Evolutionary conservation across 1,284 basidiomycete genomes (phyloP).

Genomic region (Ceratobasidium sp.): DNA sequence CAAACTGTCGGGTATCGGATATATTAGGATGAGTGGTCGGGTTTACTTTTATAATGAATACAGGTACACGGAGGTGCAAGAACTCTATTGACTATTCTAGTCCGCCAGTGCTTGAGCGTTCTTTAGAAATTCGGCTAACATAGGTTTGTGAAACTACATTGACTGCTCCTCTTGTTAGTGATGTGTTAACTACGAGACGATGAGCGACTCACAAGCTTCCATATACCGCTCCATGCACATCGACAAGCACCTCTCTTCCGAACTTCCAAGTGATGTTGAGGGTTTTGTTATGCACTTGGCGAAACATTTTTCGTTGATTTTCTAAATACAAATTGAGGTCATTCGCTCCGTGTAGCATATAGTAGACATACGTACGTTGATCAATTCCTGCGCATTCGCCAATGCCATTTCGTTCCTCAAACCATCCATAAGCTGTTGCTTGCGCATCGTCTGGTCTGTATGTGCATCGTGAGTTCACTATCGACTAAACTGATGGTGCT

Average conservation of each 20-base stretch:
- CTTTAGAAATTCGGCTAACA: constrained; percentile 34
- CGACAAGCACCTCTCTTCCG: constrained; percentile 83
- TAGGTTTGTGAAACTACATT: constrained; percentile 40
- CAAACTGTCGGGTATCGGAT: too few relatives aligned
- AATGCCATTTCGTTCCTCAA: constrained; percentile 79
- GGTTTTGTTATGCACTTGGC: constrained; percentile 84
- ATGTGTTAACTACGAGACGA: neutral
- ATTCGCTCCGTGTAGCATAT: neutral
- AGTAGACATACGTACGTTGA: constrained; percentile 67
- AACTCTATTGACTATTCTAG: constrained; percentile 4
- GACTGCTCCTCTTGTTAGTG: neutral
- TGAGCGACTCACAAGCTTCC: constrained; percentile 79
- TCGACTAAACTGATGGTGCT: neutral
- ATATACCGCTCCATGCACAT: constrained; percentile 85
- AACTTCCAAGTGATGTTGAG: constrained; percentile 72
- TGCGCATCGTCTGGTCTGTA: constrained; percentile 70
- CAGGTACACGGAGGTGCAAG: neutral
- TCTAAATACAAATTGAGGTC: constrained; percentile 21
- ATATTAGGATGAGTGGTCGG: constrained; percentile 28
- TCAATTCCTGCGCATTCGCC: constrained; percentile 83
- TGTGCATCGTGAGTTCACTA: neutral
- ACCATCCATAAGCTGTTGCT: constrained; percentile 77
- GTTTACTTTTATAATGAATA: constrained; percentile 23
- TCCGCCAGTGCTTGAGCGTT: constrained; percentile 27
- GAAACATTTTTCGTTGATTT: constrained; percentile 77